Evolutionary conservation across 148 eudicot genomes (phyloP).

Genomic region (Arbutus unedo): DNA sequence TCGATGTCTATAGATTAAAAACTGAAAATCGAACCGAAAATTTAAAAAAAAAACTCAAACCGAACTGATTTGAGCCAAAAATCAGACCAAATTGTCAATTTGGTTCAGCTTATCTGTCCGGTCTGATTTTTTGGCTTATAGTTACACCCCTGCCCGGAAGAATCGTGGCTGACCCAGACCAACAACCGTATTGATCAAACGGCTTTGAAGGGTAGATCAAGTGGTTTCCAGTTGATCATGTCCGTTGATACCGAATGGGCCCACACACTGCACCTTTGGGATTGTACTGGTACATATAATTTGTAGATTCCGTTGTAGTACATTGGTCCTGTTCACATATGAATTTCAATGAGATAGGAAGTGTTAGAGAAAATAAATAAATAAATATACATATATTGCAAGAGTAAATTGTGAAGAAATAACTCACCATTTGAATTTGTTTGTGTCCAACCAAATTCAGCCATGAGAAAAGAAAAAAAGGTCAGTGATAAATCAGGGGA

Average conservation of each 20-base stretch:
- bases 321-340: slow-evolving; percentile 50
- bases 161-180: slow-evolving; percentile 76
- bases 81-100: no score
- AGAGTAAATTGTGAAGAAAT: not conserved
- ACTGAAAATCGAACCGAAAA: no score
- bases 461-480: not conserved
- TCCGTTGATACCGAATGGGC: slow-evolving; percentile 64
- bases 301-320: slow-evolving; percentile 64
- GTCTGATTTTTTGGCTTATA: no score
- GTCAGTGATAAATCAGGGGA: not conserved
- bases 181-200: slow-evolving; percentile 52
- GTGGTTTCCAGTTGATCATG: slow-evolving; percentile 43
- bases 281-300: slow-evolving; percentile 39
- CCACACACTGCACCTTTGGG: slow-evolving; percentile 67
- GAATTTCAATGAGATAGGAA: not conserved
- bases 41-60: no score
- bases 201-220: slow-evolving; percentile 46
- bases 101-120: no score
- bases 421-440: slow-evolving; percentile 74
- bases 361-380: not conserved
- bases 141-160: slow-evolving; percentile 23
- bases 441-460: slow-evolving; percentile 7
- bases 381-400: not conserved
- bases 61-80: no score
- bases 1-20: no score